Evolutionary conservation across 2,329 filamentous ascomycete species (phyloP), one percentile per base, ranked within the genome.

Genomic region (Microsporum canis): DNA sequence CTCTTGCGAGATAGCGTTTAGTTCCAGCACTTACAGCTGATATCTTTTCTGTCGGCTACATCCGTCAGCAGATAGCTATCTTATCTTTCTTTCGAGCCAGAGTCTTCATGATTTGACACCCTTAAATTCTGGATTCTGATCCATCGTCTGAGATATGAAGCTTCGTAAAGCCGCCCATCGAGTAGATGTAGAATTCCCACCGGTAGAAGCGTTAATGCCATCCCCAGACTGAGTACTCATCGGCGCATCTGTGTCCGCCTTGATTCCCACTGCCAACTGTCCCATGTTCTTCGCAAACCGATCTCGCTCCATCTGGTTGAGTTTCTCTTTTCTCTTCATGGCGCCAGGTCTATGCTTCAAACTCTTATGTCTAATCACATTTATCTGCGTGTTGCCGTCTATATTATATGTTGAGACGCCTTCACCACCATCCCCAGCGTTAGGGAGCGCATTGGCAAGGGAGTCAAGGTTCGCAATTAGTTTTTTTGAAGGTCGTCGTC

Each of bases 111-210:
- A 53, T 53, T 53, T 34, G 27, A 34, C 49, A n/a, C 51, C 23
- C 45, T 79, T 72, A 70, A 95, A 95, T 2, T 87, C 88, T 12
- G 87, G 84, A 67, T 92, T 92, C 73, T 89, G 88, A 76, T 96
- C 89, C 85, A 96, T 89, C 0, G 89, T 96, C 47, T 86, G 82
- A 1, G 88, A 87, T 58, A 96, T 95, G 70, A 92, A 95, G 7
- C 80, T 85, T 68, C 91, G 84, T 73, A 97, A 72, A 14, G 90
- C 89, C 34, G 88, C 88, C 88, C 90, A 96, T 60, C 88, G 79
- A 68, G 80, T 84, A 7, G 82, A 76, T 1, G 75, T 66, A 17
- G 69, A 29, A 36, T 63, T 65, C 36, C 63, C 31, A 34, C n/a
- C 61, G 67, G 65, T 39, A 65, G 69, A 62, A 6, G 14, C 59